A percentile compares a stretch with the other conserved stretches of the same genome.
These are phyloP conservation scores for Stemphylium vesicarium DNA, from an alignment of 2,329 filamentous ascomycete species.

Conservation along the genomic window DNA sequence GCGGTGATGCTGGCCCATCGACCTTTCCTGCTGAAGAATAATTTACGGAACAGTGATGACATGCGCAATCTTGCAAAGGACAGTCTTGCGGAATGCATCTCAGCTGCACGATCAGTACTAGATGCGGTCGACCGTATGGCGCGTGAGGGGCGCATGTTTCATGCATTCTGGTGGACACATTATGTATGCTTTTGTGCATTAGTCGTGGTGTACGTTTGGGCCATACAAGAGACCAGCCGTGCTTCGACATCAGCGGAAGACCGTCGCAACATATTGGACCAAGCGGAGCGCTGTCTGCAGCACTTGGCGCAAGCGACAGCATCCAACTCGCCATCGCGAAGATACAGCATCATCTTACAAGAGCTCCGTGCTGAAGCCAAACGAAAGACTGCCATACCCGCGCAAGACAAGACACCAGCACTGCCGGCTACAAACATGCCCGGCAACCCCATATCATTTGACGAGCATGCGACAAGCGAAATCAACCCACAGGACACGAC, in stretches of 20 bases:
- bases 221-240: constrained; percentile 49
- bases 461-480: neutral
- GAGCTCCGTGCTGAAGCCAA: constrained; percentile 53
- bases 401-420: constrained; percentile 3
- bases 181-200: constrained; percentile 59
- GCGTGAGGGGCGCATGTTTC: constrained; percentile 47
- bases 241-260: constrained; percentile 13
- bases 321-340: constrained; percentile 55
- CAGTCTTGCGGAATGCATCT: constrained; percentile 53
- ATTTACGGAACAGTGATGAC: constrained; percentile 23
- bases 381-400: constrained; percentile 20
- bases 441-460: neutral
- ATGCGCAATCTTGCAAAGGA: constrained; percentile 40
- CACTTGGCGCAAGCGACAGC: constrained; percentile 56
- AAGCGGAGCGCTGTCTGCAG: constrained; percentile 54
- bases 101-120: constrained; percentile 50
- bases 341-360: constrained; percentile 58
- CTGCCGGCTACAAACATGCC: neutral
- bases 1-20: constrained; percentile 46
- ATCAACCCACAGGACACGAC: neutral
- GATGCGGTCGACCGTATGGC: constrained; percentile 49
- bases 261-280: constrained; percentile 44
- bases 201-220: constrained; percentile 56
- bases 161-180: constrained; percentile 58
- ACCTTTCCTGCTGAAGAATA: constrained; percentile 37